Conservation (phyloP, 306 rosid genomes). For the Dalbergia cochinchinensis region DNA sequence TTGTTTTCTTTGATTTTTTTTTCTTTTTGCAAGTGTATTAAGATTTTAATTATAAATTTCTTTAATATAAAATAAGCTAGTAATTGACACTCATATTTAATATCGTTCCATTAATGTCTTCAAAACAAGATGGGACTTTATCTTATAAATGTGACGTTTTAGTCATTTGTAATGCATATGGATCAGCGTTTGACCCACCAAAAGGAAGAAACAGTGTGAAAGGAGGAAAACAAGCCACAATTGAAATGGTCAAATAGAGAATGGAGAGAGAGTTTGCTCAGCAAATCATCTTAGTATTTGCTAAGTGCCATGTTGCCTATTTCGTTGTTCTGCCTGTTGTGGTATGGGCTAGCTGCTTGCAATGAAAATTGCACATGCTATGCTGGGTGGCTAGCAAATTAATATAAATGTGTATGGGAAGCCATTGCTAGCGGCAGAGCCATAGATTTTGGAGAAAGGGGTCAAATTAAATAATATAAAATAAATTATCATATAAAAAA, state of each 20-base stretch:
- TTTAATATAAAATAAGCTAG: no score
- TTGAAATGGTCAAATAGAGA: not conserved
- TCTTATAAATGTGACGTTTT: constrained; percentile 2
- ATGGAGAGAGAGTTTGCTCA: constrained; percentile 6
- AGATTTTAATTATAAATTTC: no score
- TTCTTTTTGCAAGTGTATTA: no score
- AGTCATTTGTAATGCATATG: not conserved
- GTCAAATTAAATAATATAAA: no score
- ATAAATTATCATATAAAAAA: no score
- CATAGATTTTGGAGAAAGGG: no score
- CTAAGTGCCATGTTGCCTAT: constrained; percentile 11
- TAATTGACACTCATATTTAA: no score
- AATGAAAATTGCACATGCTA: constrained; percentile 53
- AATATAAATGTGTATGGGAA: not conserved
- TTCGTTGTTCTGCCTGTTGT: constrained; percentile 22
- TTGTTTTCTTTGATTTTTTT: no score
- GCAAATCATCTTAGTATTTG: constrained; percentile 9
- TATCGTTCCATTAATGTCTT: no score
- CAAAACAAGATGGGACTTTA: no score
- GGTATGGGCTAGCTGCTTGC: constrained; percentile 40
- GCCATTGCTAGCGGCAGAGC: not conserved
- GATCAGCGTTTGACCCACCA: constrained; percentile 6
- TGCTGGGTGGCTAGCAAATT: constrained; percentile 21
- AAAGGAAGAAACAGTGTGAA: constrained; percentile 24
- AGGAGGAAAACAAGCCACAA: constrained; percentile 16